Percentiles rank a stretch among this genome's conserved stretches.
Evolutionary conservation across 352 stramenopile species (phyloP).

Genomic region (Globisporangium abappressorium): DNA sequence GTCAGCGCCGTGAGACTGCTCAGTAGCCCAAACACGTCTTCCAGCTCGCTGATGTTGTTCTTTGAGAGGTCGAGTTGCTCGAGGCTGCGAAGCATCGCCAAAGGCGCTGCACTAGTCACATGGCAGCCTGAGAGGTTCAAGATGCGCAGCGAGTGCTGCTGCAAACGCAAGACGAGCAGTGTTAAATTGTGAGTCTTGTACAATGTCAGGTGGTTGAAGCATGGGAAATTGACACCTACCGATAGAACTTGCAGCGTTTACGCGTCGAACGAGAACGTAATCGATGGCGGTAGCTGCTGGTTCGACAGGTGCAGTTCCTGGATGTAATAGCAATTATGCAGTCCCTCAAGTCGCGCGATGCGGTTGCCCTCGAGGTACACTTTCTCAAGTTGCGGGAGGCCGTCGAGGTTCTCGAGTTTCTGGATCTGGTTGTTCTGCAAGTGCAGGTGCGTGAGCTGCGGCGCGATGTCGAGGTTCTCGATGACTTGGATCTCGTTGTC

Average conservation of each 20-base stretch:
- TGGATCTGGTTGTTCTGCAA: conserved; percentile 65
- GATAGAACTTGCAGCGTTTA: conserved; percentile 37
- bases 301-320: conserved; percentile 71
- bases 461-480: conserved; percentile 44
- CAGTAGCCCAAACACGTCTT: conserved; percentile 68
- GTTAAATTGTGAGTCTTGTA: background rate
- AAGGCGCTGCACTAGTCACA: conserved; percentile 24
- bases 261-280: conserved; percentile 46
- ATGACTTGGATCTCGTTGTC: conserved; percentile 63
- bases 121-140: conserved; percentile 65
- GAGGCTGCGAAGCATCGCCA: conserved; percentile 37
- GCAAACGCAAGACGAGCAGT: background rate
- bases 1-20: conserved; percentile 36
- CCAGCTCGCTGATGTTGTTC: conserved; percentile 57
- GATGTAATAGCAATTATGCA: conserved; percentile 36
- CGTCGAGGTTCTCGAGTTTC: conserved; percentile 48
- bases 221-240: conserved; percentile 19
- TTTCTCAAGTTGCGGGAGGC: conserved; percentile 53
- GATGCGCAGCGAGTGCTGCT: conserved; percentile 50
- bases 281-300: conserved; percentile 30
- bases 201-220: background rate
- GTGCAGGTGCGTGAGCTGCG: conserved; percentile 67
- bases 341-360: conserved; percentile 55
- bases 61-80: conserved; percentile 65
- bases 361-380: conserved; percentile 68